Evolutionary conservation across 192 early-diverging fungal species (phyloP).

Genomic region (Mortierella antarctica): DNA sequence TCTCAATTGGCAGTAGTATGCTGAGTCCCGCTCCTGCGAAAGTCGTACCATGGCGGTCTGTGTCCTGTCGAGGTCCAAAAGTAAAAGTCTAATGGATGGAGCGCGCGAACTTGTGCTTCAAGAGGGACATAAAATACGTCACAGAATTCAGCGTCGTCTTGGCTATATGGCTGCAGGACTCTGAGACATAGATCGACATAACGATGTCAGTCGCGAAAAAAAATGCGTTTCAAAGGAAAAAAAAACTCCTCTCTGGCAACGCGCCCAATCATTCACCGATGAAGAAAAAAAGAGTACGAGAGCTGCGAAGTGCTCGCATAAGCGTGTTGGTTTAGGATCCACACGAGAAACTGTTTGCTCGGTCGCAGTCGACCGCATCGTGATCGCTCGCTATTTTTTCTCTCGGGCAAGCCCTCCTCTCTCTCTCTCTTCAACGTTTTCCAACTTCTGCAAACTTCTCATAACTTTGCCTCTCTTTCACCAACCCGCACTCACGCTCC

Average conservation of each 20-base stretch:
- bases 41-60: slow-evolving; percentile 16
- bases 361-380: no score
- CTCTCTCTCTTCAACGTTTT: neutral
- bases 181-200: no score
- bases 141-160: no score
- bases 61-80: neutral
- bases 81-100: no score
- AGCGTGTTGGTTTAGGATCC: no score
- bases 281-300: slow-evolving; percentile 5
- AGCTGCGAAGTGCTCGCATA: neutral
- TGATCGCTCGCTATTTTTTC: neutral
- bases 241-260: no score
- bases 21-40: neutral
- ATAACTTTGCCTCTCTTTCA: neutral
- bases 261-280: no score
- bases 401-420: neutral
- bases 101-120: no score
- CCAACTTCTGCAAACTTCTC: neutral
- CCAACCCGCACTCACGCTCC: neutral
- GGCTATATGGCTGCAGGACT: no score
- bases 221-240: neutral
- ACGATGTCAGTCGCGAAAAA: no score
- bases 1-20: neutral
- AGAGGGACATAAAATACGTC: no score
- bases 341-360: no score